Percentiles rank a stretch among this genome's conserved stretches.
These are phyloP conservation scores for Choiromyces venosus DNA, from an alignment of 495 filamentous ascomycete species.

Conservation along the genomic window DNA sequence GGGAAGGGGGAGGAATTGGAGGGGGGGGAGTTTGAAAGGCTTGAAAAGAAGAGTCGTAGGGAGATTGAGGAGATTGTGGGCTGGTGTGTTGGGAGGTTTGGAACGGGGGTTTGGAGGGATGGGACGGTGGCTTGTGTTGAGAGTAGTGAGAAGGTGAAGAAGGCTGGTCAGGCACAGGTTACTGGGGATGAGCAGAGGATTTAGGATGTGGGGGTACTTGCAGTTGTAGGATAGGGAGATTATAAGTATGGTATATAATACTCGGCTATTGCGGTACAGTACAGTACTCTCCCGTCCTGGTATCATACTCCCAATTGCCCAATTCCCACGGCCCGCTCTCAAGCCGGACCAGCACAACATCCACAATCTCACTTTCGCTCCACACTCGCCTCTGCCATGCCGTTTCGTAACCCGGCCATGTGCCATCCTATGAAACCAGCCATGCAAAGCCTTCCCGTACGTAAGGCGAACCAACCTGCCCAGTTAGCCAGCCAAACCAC, in stretches of 20 bases:
- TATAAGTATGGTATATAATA: neutral
- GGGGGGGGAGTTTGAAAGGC: constrained; percentile 26
- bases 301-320: too few species aligned
- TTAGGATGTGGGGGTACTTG: neutral
- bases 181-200: constrained; percentile 40
- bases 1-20: constrained; percentile 23
- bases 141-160: constrained; percentile 43
- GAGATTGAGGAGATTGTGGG: constrained; percentile 44
- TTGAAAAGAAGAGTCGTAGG: constrained; percentile 39
- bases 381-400: neutral
- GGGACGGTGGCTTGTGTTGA: constrained; percentile 43
- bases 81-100: constrained; percentile 44
- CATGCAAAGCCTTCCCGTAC: neutral
- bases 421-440: neutral
- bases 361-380: neutral
- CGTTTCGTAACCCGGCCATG: neutral
- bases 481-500: neutral
- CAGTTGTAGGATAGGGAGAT: constrained; percentile 20
- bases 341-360: neutral
- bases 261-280: too few species aligned
- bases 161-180: constrained; percentile 38
- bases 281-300: too few species aligned
- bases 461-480: neutral
- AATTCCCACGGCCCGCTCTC: neutral
- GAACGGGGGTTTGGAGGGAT: constrained; percentile 41